Percentiles rank a stretch among this genome's conserved stretches.
Conservation (phyloP, 805 yeast species). For the Scheffersomyces stipitis region DNA sequence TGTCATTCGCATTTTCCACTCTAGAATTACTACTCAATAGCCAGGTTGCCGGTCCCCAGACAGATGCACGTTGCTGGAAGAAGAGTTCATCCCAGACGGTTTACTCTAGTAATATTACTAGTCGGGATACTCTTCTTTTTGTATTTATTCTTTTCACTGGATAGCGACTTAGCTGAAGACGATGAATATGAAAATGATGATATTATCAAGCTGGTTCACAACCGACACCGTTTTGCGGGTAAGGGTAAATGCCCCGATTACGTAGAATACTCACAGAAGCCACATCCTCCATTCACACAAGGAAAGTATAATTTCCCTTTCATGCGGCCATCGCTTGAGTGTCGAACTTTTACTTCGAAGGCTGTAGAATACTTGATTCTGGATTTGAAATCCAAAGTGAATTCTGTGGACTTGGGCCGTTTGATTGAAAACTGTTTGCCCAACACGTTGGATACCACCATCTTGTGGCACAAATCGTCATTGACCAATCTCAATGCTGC, state of each 20-base stretch:
- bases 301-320: conserved; percentile 62
- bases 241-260: conserved; percentile 68
- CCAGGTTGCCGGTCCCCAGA: too few species aligned
- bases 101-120: too few species aligned
- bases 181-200: too few species aligned
- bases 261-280: conserved; percentile 52
- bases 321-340: conserved; percentile 71
- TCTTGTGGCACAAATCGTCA: conserved; percentile 58
- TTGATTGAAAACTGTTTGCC: conserved; percentile 82
- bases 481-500: conserved; percentile 13
- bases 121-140: too few species aligned
- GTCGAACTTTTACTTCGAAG: conserved; percentile 69
- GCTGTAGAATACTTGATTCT: conserved; percentile 61
- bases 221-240: too few species aligned
- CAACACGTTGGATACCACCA: conserved; percentile 84
- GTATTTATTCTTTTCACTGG: too few species aligned
- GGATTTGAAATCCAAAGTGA: conserved; percentile 50
- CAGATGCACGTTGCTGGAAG: too few species aligned
- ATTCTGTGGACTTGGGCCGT: conserved; percentile 67
- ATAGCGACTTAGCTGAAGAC: too few species aligned
- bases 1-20: too few species aligned
- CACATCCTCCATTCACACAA: conserved; percentile 56
- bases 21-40: too few species aligned
- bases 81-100: too few species aligned
- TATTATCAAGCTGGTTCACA: too few species aligned